phyloP scores from a whole-genome alignment of 2,329 filamentous ascomycete species.

The Chalaropsis thielavioides region DNA sequence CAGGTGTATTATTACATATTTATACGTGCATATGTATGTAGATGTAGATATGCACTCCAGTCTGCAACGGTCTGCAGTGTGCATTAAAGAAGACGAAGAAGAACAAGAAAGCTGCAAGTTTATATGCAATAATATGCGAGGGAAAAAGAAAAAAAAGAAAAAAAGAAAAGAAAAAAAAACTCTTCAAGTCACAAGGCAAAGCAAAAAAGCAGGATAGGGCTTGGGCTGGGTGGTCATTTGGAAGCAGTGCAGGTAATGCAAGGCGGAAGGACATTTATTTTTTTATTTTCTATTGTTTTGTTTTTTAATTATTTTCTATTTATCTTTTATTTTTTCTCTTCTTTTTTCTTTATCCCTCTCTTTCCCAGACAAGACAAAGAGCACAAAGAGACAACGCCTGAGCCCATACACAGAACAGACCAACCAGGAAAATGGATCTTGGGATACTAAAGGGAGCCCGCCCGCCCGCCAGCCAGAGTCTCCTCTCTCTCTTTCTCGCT shows the following conservation, averaged over 20 bases:
- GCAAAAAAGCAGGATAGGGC: not conserved
- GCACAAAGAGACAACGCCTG: no score
- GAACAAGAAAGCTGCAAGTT: not conserved
- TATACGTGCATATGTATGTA: not conserved
- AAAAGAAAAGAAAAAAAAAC: not conserved
- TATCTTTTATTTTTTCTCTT: no score
- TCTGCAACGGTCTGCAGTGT: not conserved
- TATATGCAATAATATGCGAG: not conserved
- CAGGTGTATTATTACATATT: no score
- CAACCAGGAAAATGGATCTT: no score
- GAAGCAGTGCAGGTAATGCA: not conserved
- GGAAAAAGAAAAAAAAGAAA: not conserved
- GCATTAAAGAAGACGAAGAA: not conserved
- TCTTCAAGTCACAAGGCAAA: conserved; percentile 1
- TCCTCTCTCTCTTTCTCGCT: not conserved
- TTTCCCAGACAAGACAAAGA: no score
- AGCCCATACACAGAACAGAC: no score
- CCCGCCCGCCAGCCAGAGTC: not conserved
- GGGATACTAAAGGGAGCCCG: no score
- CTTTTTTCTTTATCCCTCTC: no score
- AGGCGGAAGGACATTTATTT: not conserved
- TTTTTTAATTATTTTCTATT: no score
- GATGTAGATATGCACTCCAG: not conserved
- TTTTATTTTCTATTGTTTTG: no score
- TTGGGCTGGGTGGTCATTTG: no score